Evolutionary conservation across 352 stramenopile species (phyloP).

Genomic region (Phytophthora cactorum): DNA sequence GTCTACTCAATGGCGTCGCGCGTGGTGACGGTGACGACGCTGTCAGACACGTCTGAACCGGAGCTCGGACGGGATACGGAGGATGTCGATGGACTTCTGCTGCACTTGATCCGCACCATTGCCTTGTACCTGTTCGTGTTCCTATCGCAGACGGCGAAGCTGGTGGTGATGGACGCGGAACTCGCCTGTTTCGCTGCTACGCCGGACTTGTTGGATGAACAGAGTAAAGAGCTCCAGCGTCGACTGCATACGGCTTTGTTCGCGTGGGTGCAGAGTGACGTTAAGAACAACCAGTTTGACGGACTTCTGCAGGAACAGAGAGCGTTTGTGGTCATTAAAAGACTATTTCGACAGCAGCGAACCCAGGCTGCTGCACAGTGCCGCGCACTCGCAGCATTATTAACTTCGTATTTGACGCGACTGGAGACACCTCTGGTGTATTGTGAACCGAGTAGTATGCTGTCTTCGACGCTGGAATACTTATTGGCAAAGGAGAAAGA

Average conservation of each 20-base stretch:
- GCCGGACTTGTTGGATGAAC: constrained; percentile 40
- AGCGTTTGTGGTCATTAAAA: constrained; percentile 56
- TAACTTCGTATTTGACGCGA: constrained; percentile 52
- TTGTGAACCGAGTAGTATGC: constrained; percentile 55
- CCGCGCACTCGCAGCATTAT: constrained; percentile 46
- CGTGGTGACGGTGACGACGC: not conserved
- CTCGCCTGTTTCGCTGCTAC: constrained; percentile 28
- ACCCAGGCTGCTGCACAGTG: constrained; percentile 40
- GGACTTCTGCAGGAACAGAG: constrained; percentile 61
- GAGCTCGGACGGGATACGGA: constrained; percentile 1
- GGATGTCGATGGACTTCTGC: constrained; percentile 42
- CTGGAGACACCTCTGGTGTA: constrained; percentile 56
- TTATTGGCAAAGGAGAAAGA: constrained; percentile 44
- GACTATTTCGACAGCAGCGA: constrained; percentile 58
- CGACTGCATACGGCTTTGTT: constrained; percentile 50
- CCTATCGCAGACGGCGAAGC: constrained; percentile 46
- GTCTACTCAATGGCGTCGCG: not conserved
- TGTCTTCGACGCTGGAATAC: constrained; percentile 73
- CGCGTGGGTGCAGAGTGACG: constrained; percentile 49
- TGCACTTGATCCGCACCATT: constrained; percentile 71
- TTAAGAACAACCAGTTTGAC: constrained; percentile 69
- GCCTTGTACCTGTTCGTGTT: constrained; percentile 67
- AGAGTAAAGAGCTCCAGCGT: constrained; percentile 32
- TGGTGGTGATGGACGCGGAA: constrained; percentile 46
- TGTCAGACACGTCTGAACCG: not conserved